Evolutionary conservation across 2,329 filamentous ascomycete genomes (phyloP).

Genomic region (Arthrinium puccinioides): DNA sequence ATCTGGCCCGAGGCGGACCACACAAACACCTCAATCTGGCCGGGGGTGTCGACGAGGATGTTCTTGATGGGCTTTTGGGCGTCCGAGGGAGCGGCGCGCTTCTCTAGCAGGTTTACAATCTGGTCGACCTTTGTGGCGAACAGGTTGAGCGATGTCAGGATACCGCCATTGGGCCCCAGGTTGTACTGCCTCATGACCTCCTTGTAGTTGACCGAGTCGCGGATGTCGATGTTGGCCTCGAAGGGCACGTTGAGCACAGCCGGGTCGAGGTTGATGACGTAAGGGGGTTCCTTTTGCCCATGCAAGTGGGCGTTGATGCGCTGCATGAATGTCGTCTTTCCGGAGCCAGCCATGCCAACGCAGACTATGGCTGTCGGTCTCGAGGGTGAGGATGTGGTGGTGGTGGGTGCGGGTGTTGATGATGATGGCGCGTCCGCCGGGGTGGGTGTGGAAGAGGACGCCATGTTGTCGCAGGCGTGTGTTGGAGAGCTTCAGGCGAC

Average conservation of each 20-base stretch:
- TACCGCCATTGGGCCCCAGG: slow-evolving; percentile 92
- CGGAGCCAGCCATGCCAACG: slow-evolving; percentile 95
- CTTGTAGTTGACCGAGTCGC: slow-evolving; percentile 98
- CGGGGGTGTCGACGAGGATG: slow-evolving; percentile 90
- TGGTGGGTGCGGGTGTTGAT: neutral
- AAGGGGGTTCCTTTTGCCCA: slow-evolving; percentile 70
- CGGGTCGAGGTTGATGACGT: slow-evolving; percentile 95
- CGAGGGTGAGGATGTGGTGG: slow-evolving; percentile 7
- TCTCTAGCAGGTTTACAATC: slow-evolving; percentile 82
- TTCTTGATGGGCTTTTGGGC: slow-evolving; percentile 56
- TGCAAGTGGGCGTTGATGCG: slow-evolving; percentile 93
- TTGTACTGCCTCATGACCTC: slow-evolving; percentile 99
- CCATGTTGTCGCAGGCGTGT: too few relatives aligned
- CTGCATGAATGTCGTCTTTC: slow-evolving; percentile 99
- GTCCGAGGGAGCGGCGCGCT: slow-evolving; percentile 56
- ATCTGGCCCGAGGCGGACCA: slow-evolving; percentile 97
- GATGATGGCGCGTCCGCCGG: too few relatives aligned
- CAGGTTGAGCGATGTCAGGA: slow-evolving; percentile 89
- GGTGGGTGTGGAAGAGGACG: too few relatives aligned
- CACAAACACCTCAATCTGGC: slow-evolving; percentile 97
- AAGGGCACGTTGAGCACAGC: slow-evolving; percentile 91
- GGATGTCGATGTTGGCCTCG: slow-evolving; percentile 96
- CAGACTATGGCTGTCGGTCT: slow-evolving; percentile 78
- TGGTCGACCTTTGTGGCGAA: slow-evolving; percentile 99
- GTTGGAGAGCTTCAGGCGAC: too few relatives aligned